Evolutionary conservation across 164 flowering plant genomes (phyloP).

Genomic region (Stephania cephalantha): DNA sequence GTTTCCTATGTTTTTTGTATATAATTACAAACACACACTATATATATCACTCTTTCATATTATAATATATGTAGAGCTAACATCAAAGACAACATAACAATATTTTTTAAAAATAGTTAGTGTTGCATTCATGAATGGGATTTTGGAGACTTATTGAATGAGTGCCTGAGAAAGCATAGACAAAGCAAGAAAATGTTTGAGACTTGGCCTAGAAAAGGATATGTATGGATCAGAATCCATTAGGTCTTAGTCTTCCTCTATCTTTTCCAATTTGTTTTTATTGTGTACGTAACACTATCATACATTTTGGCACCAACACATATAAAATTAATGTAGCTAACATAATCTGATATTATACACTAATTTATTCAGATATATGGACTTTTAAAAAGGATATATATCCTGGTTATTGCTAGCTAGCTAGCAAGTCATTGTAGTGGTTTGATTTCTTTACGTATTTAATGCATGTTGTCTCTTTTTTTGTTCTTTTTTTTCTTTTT

Average conservation of each 20-base stretch:
- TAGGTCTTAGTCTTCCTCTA: neutral
- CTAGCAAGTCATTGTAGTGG: no score
- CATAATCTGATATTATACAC: no score
- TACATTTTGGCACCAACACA: no score
- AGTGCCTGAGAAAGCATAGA: constrained; percentile 37
- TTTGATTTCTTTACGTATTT: constrained; percentile 2
- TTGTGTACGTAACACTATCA: no score
- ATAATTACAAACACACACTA: neutral
- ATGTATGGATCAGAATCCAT: neutral
- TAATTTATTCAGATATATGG: no score
- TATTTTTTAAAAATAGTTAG: neutral
- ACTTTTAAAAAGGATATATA: no score
- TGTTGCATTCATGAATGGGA: neutral
- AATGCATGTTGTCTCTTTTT: no score
- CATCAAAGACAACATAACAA: neutral
- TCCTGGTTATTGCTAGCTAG: no score
- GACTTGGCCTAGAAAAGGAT: neutral
- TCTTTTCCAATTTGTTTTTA: constrained; percentile 6
- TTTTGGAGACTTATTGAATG: neutral
- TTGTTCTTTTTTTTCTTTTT: no score
- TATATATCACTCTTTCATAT: neutral
- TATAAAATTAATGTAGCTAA: no score
- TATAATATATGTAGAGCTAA: neutral
- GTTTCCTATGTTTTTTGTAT: no score
- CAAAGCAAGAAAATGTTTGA: constrained; percentile 17